A percentile compares a stretch with the other conserved stretches of the same genome.
Conservation (phyloP, 2,329 filamentous ascomycete species). For the Pseudopyricularia javanii region DNA sequence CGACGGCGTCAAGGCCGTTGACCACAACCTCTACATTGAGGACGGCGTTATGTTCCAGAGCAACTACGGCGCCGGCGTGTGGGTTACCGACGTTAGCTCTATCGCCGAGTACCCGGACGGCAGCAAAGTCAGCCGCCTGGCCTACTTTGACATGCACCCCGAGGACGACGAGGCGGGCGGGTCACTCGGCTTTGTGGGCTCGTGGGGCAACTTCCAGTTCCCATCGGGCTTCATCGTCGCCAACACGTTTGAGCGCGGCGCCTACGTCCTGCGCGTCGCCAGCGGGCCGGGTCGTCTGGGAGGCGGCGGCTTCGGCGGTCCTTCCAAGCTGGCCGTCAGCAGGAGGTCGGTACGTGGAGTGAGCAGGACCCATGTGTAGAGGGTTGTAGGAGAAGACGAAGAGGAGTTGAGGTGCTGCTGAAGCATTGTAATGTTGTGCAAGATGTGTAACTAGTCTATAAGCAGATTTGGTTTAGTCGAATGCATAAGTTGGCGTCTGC, state of each 20-base stretch:
- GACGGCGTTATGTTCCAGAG: conserved; percentile 28
- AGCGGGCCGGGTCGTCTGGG: neutral
- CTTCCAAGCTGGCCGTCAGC: neutral
- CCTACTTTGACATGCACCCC: conserved; percentile 33
- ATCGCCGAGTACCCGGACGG: conserved; percentile 22
- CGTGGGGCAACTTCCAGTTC: conserved; percentile 32
- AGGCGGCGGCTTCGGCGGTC: neutral
- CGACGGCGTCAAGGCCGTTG: conserved; percentile 21
- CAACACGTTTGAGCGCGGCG: conserved; percentile 34
- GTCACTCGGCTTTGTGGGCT: conserved; percentile 22
- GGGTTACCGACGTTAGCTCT: conserved; percentile 19
- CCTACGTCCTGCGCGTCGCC: conserved; percentile 10
- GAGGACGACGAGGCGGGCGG: conserved; percentile 29
- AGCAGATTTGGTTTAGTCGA: no score
- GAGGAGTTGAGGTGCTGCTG: no score
- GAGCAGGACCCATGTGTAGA: no score
- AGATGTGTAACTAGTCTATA: no score
- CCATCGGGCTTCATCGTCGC: conserved; percentile 21
- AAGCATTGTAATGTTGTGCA: no score
- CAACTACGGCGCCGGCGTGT: conserved; percentile 31
- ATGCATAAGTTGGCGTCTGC: no score
- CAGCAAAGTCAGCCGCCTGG: conserved; percentile 26
- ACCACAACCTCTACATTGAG: conserved; percentile 31
- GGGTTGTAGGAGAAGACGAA: no score
- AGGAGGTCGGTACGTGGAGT: no score